phyloP scores from a whole-genome alignment of 164 flowering plant genomes.

The Platanus orientalis region DNA sequence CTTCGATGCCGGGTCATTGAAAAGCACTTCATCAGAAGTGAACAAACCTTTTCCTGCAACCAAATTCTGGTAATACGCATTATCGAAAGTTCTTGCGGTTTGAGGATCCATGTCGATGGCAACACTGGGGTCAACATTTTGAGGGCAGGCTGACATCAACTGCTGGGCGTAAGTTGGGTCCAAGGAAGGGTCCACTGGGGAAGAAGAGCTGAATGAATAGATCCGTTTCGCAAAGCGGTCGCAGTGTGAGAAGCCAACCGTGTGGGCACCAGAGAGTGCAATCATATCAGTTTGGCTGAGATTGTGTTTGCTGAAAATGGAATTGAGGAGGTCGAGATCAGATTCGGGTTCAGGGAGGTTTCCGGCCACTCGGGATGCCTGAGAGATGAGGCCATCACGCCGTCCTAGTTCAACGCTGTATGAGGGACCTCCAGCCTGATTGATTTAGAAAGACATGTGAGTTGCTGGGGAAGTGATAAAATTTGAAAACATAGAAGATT shows the following conservation, averaged over 20 bases:
- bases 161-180: slow-evolving; percentile 57
- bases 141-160: slow-evolving; percentile 47
- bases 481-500: no score
- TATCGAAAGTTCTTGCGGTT: slow-evolving; percentile 58
- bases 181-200: slow-evolving; percentile 57
- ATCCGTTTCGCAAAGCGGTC: slow-evolving; percentile 46
- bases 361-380: slow-evolving; percentile 54
- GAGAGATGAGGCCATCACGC: slow-evolving; percentile 54
- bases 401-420: slow-evolving; percentile 72
- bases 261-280: slow-evolving; percentile 82
- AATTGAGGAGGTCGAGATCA: slow-evolving; percentile 34
- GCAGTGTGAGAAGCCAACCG: slow-evolving; percentile 82
- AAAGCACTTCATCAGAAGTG: slow-evolving; percentile 64
- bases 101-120: slow-evolving; percentile 61
- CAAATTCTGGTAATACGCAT: slow-evolving; percentile 54
- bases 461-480: background rate
- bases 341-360: slow-evolving; percentile 54
- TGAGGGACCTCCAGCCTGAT: slow-evolving; percentile 62
- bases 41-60: slow-evolving; percentile 54
- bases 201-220: slow-evolving; percentile 46
- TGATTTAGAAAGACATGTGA: background rate
- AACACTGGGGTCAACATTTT: slow-evolving; percentile 40
- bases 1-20: slow-evolving; percentile 32
- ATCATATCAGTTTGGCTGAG: slow-evolving; percentile 60
- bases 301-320: slow-evolving; percentile 39